Base-by-base conservation (phyloP, 345 rosid genomes). In the Firmiana major region DNA sequence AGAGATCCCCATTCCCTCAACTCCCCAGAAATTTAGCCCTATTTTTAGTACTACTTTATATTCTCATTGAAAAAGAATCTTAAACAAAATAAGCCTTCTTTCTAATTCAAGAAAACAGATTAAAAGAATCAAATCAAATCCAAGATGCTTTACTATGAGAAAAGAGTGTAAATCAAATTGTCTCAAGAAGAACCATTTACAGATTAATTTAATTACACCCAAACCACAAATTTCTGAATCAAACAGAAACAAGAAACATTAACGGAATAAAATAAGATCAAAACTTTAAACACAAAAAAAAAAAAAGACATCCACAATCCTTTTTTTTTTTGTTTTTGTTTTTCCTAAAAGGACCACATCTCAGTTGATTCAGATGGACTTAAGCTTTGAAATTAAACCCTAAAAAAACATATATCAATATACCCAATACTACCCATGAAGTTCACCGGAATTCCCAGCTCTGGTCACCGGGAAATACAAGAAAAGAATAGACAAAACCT, bases 351-450 rank as follows among this genome's bases (percentile, higher is more conserved):
- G 19, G 71, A 45, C 63, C 78, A 53, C 64, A 69, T 81, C 81
- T 75, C 78, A 70, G 79, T 68, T 60, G 40, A 74, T 79, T 79
- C 77, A 80, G 85, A 82, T 71, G 60, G 77, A 75, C 68, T 60
- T 42, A 2, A 42, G 10, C 45, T 65, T 34, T 40, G 6, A 13
- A 24, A 22, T 46, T 46, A 26, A 69, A 69, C 17, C 55, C 38
- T 31, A n/a, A 3, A 36, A 28, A 60, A 15, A 43, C 28, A 45
- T 21, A 26, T 75, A 75, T 34, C 19, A 11, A 13, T 55, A 31
- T 57, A 63, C 42, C 62, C 58, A 75, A 10, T 45, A 26, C 42
- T 16, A 69, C 40, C 5, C 16, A 22, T 17, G 17, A 73, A 31
- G 64, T 54, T 53, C 77, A 57, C 83, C 76, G 75, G 83, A 84